Evolutionary conservation across 2,329 filamentous ascomycete genomes (phyloP), one percentile per base, ranked within the genome.

Genomic region (Colletotrichum karsti): DNA sequence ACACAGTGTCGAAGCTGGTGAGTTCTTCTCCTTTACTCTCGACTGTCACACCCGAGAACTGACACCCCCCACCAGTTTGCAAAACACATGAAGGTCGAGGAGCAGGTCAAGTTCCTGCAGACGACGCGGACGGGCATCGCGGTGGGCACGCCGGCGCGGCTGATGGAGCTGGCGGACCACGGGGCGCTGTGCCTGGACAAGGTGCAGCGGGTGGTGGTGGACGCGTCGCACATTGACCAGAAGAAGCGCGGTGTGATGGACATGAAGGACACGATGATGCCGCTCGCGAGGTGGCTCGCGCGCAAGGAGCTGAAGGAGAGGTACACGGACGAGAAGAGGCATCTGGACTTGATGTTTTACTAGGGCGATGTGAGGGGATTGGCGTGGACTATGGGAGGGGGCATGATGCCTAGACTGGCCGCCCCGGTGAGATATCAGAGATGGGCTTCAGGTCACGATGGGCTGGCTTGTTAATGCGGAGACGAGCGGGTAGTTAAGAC

Each of bases 11-110:
- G 2, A 99, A 99, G 79, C 84, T 99, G 75, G 87, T 88, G 76
- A 70, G 81, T 73, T 3, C 12, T 7, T 3, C 3, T 48, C 24
- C 15, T 7, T 4, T 6, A 18, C 12, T n/a, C 24, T 3, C 53
- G 4, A 44, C 7, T 4, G 20, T 1, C 7, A 13, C 20, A n/a
- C 4, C 22, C 15, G 9, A 48, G 3, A 22, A 2, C 0, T 48
- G 15, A n/a, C 20, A 26, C 3, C 8, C 15, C 13, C 15, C 8
- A 7, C 33, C 59, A 89, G 77, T 99, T 99, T 79, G 95, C 96
- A 33, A 99, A 99, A 80, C 96, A 99, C 79, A 97, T 99, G 84
- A 99, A 99, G 81, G 81, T 99, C 10, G 89, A 93, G 59, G 95
- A 98, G 74, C 93, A 95, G 35, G 89, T 95, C 58, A 86, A 91